phyloP scores from a whole-genome alignment of 2,329 filamentous ascomycete species.

The Verticillium longisporum region DNA sequence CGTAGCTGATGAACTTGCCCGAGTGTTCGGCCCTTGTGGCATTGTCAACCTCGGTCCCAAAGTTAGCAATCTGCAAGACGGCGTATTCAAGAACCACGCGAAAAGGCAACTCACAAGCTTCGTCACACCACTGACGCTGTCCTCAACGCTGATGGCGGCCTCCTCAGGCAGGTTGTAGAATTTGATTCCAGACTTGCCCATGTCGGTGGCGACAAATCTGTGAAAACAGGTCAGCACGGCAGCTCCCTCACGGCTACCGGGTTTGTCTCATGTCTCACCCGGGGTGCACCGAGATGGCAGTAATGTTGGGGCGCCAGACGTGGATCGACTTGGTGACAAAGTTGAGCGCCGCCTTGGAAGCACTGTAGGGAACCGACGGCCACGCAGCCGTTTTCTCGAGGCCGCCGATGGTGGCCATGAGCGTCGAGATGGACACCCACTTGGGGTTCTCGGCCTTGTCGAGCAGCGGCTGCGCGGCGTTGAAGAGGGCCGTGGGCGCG shows the following conservation, averaged over 20 bases:
- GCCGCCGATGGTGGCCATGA: slow-evolving; percentile 15
- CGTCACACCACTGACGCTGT: slow-evolving; percentile 24
- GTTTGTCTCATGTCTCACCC: slow-evolving; percentile 7
- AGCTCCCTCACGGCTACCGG: too few species aligned
- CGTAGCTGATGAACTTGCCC: slow-evolving; percentile 13
- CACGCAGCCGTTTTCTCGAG: slow-evolving; percentile 10
- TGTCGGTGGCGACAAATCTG: slow-evolving; percentile 32
- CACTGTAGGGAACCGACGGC: slow-evolving; percentile 17
- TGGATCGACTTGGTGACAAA: slow-evolving; percentile 17
- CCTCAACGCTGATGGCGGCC: slow-evolving; percentile 25
- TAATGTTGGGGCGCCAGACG: not conserved
- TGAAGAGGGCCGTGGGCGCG: slow-evolving; percentile 6
- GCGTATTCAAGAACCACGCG: not conserved
- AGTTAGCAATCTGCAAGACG: not conserved
- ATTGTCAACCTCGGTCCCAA: not conserved
- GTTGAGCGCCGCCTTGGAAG: slow-evolving; percentile 22
- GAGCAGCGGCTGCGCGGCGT: slow-evolving; percentile 20
- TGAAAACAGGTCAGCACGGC: not conserved
- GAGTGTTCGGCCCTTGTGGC: slow-evolving; percentile 14
- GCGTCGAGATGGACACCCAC: slow-evolving; percentile 19
- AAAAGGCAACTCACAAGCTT: slow-evolving; percentile 11
- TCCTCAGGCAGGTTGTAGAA: slow-evolving; percentile 17
- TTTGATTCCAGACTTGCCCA: slow-evolving; percentile 28
- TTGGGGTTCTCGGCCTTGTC: slow-evolving; percentile 13
- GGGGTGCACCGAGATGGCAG: slow-evolving; percentile 12